Base-by-base conservation (phyloP, 225 moss, liverwort and hornwort genomes). In the Sphagnum tenellum region DNA sequence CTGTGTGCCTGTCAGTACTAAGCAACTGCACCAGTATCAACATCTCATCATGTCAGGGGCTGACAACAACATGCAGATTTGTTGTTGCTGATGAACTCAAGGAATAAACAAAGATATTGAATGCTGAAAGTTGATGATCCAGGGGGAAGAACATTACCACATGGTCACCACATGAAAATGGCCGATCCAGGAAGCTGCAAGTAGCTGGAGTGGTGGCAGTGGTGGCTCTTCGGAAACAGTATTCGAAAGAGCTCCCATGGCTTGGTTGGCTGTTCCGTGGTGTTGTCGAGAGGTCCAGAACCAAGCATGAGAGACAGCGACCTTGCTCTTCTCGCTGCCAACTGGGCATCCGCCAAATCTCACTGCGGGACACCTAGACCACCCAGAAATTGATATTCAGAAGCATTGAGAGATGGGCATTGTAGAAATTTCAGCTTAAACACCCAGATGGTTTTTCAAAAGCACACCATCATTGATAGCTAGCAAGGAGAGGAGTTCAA, bases 291-390 rank as follows among this genome's bases (percentile, higher is more conserved):
- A 61, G 63, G 53, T 71, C 71, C 9, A 84, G 66, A 44, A 80
- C 61, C 64, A 84, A 60, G 51, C 74, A 77, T 4, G 83, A 79
- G 47, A 84, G 76, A 68, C 83, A 84, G 11, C 83, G 79, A 10
- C 83, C 83, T 55, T 69, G 67, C 56, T 76, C 74, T 72, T 84
- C 83, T 47, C 83, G 71, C 63, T 77, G 71, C 46, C 61, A 61
- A 62, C 77, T 80, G 49, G 77, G 74, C 79, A 84, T 77, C 70
- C 72, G 74, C 83, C 83, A 84, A 44, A 84, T 80, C 63, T 79
- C 80, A 67, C 79, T 80, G 61, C 77, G 83, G 48, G 77, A 67
- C 53, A 67, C 64, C 82, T 82, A n/a, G 4, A 14, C 54, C 29
- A 29, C 29, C 29, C 62, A 2, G 49, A 46, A 46, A 12, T 29